phyloP scores from a whole-genome alignment of 108 stramenopile species.

The Skeletonema costatum region DNA sequence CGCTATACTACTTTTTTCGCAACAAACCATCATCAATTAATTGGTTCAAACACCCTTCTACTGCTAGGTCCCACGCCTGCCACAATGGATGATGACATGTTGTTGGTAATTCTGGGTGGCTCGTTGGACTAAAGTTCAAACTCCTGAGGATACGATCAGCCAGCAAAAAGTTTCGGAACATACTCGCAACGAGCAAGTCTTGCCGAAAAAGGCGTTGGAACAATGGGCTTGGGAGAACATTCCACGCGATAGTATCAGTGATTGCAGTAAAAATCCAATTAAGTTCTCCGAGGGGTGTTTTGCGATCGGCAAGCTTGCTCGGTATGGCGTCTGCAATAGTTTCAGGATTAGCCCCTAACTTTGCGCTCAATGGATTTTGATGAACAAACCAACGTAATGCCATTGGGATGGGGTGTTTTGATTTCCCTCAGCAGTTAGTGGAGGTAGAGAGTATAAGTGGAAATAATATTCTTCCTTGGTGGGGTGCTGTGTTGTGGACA shows the following conservation, averaged over 20 bases:
- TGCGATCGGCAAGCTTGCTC: slow-evolving; percentile 89
- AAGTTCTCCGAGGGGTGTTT: slow-evolving; percentile 92
- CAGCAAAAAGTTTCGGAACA: slow-evolving; percentile 99
- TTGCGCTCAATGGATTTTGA: slow-evolving; percentile 73
- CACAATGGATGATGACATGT: slow-evolving; percentile 95
- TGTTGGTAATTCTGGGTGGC: slow-evolving; percentile 89
- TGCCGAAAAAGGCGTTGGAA: slow-evolving; percentile 98
- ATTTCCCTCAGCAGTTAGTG: slow-evolving; percentile 89
- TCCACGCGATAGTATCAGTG: slow-evolving; percentile 99
- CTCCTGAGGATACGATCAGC: slow-evolving; percentile 94
- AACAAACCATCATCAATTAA: slow-evolving; percentile 72
- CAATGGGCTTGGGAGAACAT: slow-evolving; percentile 90
- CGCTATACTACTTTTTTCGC: slow-evolving; percentile 5
- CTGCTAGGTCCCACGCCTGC: slow-evolving; percentile 98
- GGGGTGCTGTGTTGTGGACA: too few relatives aligned
- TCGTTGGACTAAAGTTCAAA: slow-evolving; percentile 91
- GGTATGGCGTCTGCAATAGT: slow-evolving; percentile 91
- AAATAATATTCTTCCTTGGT: too few relatives aligned
- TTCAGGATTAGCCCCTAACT: slow-evolving; percentile 44
- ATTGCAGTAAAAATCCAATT: slow-evolving; percentile 99
- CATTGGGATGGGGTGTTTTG: slow-evolving; percentile 96
- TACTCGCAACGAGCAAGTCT: slow-evolving; percentile 88
- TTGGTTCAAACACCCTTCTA: slow-evolving; percentile 90
- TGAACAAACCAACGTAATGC: slow-evolving; percentile 95
- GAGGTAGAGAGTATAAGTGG: too few relatives aligned